phyloP scores from a whole-genome alignment of 257 asterid species.

The Plantago ovata region DNA sequence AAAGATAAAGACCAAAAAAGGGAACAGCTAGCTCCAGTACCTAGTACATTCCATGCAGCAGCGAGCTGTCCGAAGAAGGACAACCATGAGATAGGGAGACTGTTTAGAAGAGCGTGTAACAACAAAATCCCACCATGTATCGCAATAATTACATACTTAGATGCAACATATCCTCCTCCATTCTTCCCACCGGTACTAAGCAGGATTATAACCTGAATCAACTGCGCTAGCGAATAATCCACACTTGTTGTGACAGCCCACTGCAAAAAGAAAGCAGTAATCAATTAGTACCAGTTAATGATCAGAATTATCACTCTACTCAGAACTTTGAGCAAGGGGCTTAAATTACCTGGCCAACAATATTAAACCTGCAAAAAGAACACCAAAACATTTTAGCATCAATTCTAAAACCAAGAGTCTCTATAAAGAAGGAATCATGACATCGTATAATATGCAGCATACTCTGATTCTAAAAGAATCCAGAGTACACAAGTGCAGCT shows the following conservation, averaged over 20 bases:
- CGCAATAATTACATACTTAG: conserved; percentile 75
- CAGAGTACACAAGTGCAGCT: too few relatives aligned
- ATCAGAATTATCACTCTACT: conserved; percentile 5
- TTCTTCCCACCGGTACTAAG: conserved; percentile 83
- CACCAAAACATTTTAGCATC: conserved; percentile 8
- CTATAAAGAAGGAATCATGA: not conserved
- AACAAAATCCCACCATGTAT: conserved; percentile 73
- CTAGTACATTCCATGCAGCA: conserved; percentile 90
- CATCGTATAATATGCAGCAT: not conserved
- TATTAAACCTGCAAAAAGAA: conserved; percentile 76
- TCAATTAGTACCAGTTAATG: conserved; percentile 16
- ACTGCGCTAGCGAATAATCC: conserved; percentile 86
- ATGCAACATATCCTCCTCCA: conserved; percentile 86
- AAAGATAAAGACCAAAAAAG: not conserved
- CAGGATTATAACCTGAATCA: conserved; percentile 87
- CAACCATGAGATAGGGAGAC: conserved; percentile 78
- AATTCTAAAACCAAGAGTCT: not conserved
- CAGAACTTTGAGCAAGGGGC: conserved; percentile 18
- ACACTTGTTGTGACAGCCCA: conserved; percentile 97
- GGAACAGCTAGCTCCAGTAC: conserved; percentile 24
- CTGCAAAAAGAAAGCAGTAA: conserved; percentile 43
- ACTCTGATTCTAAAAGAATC: too few relatives aligned
- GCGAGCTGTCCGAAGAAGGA: conserved; percentile 85
- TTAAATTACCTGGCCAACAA: conserved; percentile 87
- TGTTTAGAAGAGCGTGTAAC: conserved; percentile 68